Conservation (phyloP, 2,329 filamentous ascomycete species). For the Scytalidium sp. region DNA sequence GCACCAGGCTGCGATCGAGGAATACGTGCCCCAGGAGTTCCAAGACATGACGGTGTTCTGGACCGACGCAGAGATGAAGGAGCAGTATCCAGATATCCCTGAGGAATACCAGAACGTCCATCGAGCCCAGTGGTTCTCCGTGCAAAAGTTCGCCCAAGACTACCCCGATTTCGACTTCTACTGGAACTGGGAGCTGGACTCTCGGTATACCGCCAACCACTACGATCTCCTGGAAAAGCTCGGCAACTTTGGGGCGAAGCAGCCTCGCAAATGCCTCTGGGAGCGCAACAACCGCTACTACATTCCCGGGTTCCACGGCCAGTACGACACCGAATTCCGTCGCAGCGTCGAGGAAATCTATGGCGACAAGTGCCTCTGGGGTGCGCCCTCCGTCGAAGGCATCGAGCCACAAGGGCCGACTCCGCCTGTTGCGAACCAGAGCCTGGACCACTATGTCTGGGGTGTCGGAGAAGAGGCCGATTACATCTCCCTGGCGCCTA, state of each 20-base stretch:
- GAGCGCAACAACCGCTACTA: constrained; percentile 77
- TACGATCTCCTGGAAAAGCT: constrained; percentile 73
- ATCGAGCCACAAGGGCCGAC: constrained; percentile 50
- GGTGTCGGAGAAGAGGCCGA: constrained; percentile 72
- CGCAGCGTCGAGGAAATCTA: constrained; percentile 55
- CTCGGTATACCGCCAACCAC: constrained; percentile 61
- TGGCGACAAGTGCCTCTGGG: constrained; percentile 61
- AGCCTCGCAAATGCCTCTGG: constrained; percentile 72
- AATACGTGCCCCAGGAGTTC: constrained; percentile 69
- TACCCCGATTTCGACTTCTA: constrained; percentile 65
- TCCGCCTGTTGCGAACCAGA: constrained; percentile 56
- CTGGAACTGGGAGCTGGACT: constrained; percentile 72
- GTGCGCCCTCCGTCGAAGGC: constrained; percentile 44
- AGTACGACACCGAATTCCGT: constrained; percentile 65
- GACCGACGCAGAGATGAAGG: constrained; percentile 80
- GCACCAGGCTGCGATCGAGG: constrained; percentile 67
- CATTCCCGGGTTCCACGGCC: constrained; percentile 65
- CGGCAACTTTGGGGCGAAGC: constrained; percentile 61
- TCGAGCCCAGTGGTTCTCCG: constrained; percentile 58
- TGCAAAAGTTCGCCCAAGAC: constrained; percentile 61
- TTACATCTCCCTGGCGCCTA: constrained; percentile 73
- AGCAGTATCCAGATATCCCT: constrained; percentile 67
- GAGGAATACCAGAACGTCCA: constrained; percentile 63
- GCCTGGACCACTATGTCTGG: constrained; percentile 65
- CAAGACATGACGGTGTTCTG: constrained; percentile 77